phyloP scores from a whole-genome alignment of 805 yeast genomes.

The Cyberlindnera nakhonratchasimensis region DNA sequence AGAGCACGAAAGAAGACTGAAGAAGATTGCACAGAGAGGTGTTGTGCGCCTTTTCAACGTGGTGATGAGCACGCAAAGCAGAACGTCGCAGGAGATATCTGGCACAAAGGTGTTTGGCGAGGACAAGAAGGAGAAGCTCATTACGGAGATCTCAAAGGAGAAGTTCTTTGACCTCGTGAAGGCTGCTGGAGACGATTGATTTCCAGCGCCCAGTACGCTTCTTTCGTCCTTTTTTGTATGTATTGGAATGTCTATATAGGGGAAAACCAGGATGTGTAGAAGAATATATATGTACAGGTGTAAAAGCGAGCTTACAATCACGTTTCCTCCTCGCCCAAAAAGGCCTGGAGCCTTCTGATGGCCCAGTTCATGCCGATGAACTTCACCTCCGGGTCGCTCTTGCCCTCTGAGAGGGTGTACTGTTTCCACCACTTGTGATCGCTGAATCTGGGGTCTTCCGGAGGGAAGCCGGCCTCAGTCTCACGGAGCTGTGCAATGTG shows the following conservation, averaged over 20 bases:
- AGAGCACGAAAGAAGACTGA: slow-evolving; percentile 65
- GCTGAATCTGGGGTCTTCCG: slow-evolving; percentile 68
- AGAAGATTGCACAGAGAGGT: slow-evolving; percentile 84
- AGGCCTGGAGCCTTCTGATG: slow-evolving; percentile 59
- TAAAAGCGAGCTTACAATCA: neutral
- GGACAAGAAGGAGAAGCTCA: slow-evolving; percentile 52
- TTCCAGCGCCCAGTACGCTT: too few relatives aligned
- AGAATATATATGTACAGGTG: neutral
- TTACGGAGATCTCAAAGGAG: slow-evolving; percentile 82
- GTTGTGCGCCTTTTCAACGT: slow-evolving; percentile 84
- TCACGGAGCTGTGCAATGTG: slow-evolving; percentile 50
- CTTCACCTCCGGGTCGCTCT: slow-evolving; percentile 60
- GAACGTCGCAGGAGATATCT: slow-evolving; percentile 48
- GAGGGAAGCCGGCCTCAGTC: slow-evolving; percentile 39
- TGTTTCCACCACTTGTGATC: slow-evolving; percentile 72
- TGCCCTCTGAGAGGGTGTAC: slow-evolving; percentile 63
- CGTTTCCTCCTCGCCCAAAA: slow-evolving; percentile 6
- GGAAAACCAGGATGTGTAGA: too few relatives aligned
- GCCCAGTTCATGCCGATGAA: slow-evolving; percentile 87
- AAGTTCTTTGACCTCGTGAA: slow-evolving; percentile 84
- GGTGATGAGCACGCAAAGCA: slow-evolving; percentile 70
- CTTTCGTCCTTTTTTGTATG: too few relatives aligned
- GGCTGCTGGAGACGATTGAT: slow-evolving; percentile 56
- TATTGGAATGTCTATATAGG: neutral
- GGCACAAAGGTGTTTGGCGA: slow-evolving; percentile 40